These are phyloP conservation scores for Ceratocystis huliohia DNA, from an alignment of 2,329 filamentous ascomycete genomes.

Conservation along the genomic window DNA sequence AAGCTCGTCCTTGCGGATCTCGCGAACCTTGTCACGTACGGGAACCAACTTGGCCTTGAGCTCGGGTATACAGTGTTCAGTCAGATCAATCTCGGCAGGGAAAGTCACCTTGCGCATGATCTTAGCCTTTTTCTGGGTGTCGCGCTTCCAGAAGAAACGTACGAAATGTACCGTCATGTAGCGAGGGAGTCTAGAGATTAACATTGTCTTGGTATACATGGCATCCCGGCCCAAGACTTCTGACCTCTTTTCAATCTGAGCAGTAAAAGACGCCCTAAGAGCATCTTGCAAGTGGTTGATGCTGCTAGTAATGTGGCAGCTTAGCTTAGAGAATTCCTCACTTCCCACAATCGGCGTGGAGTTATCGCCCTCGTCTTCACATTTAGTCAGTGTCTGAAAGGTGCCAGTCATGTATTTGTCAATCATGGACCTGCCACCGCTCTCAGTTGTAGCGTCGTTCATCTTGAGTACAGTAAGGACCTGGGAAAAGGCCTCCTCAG, in stretches of 20 bases:
- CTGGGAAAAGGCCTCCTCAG: conserved; percentile 96
- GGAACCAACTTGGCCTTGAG: conserved; percentile 72
- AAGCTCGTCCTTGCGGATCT: conserved; percentile 87
- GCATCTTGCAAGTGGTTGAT: conserved; percentile 89
- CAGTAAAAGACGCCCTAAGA: conserved; percentile 65
- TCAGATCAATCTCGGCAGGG: conserved; percentile 78
- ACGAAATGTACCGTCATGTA: conserved; percentile 96
- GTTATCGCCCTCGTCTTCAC: conserved; percentile 66
- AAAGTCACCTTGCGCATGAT: conserved; percentile 99
- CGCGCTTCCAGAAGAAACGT: conserved; percentile 93
- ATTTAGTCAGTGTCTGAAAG: conserved; percentile 66
- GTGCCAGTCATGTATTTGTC: conserved; percentile 81
- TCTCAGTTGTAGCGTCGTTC: conserved; percentile 1
- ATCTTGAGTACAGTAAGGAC: conserved; percentile 67
- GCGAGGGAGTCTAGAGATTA: conserved; percentile 79
- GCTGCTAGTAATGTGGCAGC: conserved; percentile 81
- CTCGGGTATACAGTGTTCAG: conserved; percentile 91
- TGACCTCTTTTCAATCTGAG: conserved; percentile 85
- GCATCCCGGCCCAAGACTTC: conserved; percentile 64
- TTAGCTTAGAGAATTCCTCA: conserved; percentile 79
- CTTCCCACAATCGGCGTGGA: conserved; percentile 57
- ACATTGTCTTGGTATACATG: conserved; percentile 79
- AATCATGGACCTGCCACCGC: conserved; percentile 53
- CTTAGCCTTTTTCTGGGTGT: conserved; percentile 96
- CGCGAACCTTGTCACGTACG: conserved; percentile 90